These are phyloP conservation scores for Rhipidocladum racemiflorum DNA, from an alignment of 176 grass and related monocot genomes.

Conservation along the genomic window DNA sequence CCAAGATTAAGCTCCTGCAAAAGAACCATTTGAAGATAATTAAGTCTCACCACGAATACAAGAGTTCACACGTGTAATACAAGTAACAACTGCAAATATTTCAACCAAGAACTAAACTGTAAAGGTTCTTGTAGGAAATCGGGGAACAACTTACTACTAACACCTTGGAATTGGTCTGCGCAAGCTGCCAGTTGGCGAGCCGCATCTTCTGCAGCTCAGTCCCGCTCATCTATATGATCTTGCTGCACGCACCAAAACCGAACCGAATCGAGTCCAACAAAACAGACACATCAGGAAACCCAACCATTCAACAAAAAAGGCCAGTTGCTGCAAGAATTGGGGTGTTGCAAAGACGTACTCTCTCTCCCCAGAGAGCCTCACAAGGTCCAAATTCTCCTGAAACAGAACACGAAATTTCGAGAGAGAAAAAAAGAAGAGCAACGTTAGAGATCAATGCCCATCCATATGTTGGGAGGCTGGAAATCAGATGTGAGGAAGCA, in stretches of 20 bases:
- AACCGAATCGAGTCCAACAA: neutral
- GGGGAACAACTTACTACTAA: conserved; percentile 22
- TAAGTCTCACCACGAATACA: neutral
- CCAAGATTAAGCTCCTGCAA: conserved; percentile 49
- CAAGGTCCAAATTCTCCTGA: neutral
- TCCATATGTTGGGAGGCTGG: too few species aligned
- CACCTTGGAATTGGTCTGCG: conserved; percentile 42
- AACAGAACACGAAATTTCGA: too few species aligned
- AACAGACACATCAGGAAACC: conserved; percentile 15
- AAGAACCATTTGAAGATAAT: neutral
- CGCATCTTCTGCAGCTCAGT: conserved; percentile 44
- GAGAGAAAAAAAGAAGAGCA: too few species aligned
- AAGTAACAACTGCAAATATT: neutral
- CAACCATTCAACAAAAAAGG: neutral
- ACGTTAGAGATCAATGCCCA: too few species aligned
- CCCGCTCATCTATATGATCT: conserved; percentile 29
- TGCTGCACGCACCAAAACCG: conserved; percentile 30
- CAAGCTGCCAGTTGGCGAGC: conserved; percentile 51
- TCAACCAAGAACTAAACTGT: neutral
- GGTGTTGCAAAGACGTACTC: conserved; percentile 23
- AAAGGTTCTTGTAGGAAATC: neutral
- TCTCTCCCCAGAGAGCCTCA: conserved; percentile 34
- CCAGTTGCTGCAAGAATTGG: neutral
- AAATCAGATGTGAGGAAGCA: too few species aligned
- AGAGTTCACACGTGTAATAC: neutral